These are phyloP conservation scores for Pelargonium australe DNA, from an alignment of 441 rosid species.

Conservation along the genomic window DNA sequence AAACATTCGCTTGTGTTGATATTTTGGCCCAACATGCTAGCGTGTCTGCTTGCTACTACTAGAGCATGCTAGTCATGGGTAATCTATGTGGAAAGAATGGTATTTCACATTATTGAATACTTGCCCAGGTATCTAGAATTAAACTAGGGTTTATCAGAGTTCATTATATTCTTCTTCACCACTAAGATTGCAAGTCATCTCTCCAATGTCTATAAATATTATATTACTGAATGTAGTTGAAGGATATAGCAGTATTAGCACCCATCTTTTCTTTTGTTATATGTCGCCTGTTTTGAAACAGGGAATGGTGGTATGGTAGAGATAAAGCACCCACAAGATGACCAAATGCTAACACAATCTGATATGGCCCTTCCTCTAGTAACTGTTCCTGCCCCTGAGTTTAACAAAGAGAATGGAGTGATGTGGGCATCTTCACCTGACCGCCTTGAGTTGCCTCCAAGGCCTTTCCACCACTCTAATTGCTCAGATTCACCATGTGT, in stretches of 20 bases:
- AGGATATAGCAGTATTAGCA: not conserved
- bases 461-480: slow-evolving; percentile 73
- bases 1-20: too few species aligned
- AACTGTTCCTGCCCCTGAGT: slow-evolving; percentile 58
- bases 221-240: not conserved
- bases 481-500: slow-evolving; percentile 94
- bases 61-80: too few species aligned
- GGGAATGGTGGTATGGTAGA: slow-evolving; percentile 49
- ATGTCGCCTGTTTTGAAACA: slow-evolving; percentile 15
- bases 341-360: slow-evolving; percentile 43
- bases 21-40: too few species aligned
- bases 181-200: too few species aligned
- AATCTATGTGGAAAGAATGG: too few species aligned
- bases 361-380: slow-evolving; percentile 65
- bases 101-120: too few species aligned
- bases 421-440: slow-evolving; percentile 84
- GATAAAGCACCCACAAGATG: slow-evolving; percentile 36
- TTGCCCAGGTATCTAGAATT: too few species aligned
- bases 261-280: not conserved
- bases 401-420: slow-evolving; percentile 59
- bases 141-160: too few species aligned
- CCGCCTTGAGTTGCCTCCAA: slow-evolving; percentile 79
- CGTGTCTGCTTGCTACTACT: too few species aligned
- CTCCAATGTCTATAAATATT: too few species aligned
- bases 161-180: too few species aligned